Evolutionary conservation across 352 stramenopile species (phyloP).

Genomic region (Globisporangium polare): DNA sequence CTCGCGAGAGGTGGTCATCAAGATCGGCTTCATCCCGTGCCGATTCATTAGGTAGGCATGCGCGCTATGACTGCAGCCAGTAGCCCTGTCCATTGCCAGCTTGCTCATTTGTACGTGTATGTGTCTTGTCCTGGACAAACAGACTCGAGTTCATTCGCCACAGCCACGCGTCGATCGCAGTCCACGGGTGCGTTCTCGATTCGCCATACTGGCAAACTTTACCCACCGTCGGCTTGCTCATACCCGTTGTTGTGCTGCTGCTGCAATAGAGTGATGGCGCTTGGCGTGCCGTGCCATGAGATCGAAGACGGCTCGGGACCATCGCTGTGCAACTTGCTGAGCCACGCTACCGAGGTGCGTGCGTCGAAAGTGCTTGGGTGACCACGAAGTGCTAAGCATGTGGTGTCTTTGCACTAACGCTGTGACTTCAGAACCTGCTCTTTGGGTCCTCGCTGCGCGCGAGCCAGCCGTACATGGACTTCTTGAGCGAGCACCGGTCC

Average conservation of each 20-base stretch:
- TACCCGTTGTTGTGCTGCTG: neutral
- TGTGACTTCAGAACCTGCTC: conserved; percentile 41
- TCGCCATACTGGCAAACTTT: neutral
- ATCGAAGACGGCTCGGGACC: conserved; percentile 52
- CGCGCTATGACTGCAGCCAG: too few relatives aligned
- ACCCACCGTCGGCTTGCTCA: neutral
- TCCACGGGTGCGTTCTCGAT: conserved; percentile 50
- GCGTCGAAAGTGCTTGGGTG: neutral
- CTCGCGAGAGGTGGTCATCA: conserved; percentile 48
- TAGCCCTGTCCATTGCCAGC: neutral
- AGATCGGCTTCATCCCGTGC: conserved; percentile 58
- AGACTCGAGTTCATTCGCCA: conserved; percentile 58
- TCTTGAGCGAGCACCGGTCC: conserved; percentile 38
- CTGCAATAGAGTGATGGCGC: conserved; percentile 33
- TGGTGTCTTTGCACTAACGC: too few relatives aligned
- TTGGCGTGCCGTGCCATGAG: conserved; percentile 45
- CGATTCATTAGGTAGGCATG: conserved; percentile 43
- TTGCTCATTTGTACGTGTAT: neutral
- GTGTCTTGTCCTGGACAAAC: neutral
- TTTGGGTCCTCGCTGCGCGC: conserved; percentile 45
- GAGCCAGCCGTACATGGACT: conserved; percentile 53
- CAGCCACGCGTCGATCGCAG: conserved; percentile 47
- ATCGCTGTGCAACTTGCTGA: conserved; percentile 57
- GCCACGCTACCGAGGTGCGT: conserved; percentile 52
- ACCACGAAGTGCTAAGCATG: too few relatives aligned